Evolutionary conservation across 306 rosid genomes (phyloP).

Genomic region (Glycine latifolia): DNA sequence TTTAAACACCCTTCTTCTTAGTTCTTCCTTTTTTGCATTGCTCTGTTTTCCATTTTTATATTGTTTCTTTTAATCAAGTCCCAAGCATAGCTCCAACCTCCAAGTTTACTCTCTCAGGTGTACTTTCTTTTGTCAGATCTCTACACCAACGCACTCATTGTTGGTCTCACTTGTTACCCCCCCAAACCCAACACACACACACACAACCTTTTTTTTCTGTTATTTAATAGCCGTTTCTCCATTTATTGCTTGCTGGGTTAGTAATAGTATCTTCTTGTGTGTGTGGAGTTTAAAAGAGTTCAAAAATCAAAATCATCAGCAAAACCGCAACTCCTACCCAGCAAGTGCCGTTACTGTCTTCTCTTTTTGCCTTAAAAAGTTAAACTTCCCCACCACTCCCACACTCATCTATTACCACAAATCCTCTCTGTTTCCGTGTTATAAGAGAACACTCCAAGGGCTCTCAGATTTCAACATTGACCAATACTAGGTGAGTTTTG

Average conservation of each 20-base stretch:
- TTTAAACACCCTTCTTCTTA: not conserved
- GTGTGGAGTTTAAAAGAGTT: not conserved
- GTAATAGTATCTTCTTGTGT: slow-evolving; percentile 10
- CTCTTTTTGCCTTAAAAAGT: slow-evolving; percentile 16
- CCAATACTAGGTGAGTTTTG: slow-evolving; percentile 37
- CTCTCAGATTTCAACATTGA: slow-evolving; percentile 36
- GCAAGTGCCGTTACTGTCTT: slow-evolving; percentile 45
- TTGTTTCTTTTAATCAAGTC: not conserved
- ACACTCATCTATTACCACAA: slow-evolving; percentile 41
- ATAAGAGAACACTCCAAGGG: slow-evolving; percentile 7
- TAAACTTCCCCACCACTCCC: slow-evolving; percentile 27
- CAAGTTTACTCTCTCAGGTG: slow-evolving; percentile 35
- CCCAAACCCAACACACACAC: too few species aligned
- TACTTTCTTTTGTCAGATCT: slow-evolving; percentile 59
- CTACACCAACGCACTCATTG: not conserved
- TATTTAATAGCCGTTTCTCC: slow-evolving; percentile 21
- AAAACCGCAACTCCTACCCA: slow-evolving; percentile 40
- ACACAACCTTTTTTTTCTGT: not conserved
- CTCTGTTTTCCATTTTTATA: too few species aligned
- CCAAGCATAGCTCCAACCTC: not conserved
- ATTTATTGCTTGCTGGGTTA: slow-evolving; percentile 35
- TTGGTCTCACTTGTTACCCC: too few species aligned
- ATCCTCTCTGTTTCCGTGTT: slow-evolving; percentile 37
- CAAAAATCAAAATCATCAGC: slow-evolving; percentile 21
- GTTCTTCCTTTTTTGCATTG: not conserved